Conservation (phyloP, 208 protist species). For the Zelonia costaricensis region DNA sequence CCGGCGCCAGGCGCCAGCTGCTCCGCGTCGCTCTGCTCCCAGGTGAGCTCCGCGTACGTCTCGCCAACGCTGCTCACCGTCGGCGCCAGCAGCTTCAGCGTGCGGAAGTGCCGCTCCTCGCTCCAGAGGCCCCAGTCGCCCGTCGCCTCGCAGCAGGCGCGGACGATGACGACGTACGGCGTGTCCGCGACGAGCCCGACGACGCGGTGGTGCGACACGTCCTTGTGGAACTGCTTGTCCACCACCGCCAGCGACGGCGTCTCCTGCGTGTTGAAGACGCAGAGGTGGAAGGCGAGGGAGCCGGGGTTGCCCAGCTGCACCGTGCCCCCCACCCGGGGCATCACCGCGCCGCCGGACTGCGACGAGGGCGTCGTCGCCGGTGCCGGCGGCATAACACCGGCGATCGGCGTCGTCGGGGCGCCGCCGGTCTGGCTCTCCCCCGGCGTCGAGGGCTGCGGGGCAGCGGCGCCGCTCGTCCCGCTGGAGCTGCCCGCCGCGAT, state of each 20-base stretch:
- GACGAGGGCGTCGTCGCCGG: background rate
- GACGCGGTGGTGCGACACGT: slow-evolving; percentile 60
- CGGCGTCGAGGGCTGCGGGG: background rate
- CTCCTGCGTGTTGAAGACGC: slow-evolving; percentile 73
- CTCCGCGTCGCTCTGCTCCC: slow-evolving; percentile 57
- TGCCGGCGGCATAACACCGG: too few species aligned
- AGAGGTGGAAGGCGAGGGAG: slow-evolving; percentile 79
- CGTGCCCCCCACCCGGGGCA: too few species aligned
- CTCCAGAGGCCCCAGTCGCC: slow-evolving; percentile 89
- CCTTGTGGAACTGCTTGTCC: slow-evolving; percentile 87
- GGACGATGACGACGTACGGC: slow-evolving; percentile 80
- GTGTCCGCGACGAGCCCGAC: slow-evolving; percentile 59
- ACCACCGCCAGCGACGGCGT: slow-evolving; percentile 77
- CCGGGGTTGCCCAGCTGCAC: slow-evolving; percentile 69
- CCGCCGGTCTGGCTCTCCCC: background rate
- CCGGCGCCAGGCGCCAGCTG: slow-evolving; percentile 1
- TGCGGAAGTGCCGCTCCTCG: slow-evolving; percentile 73
- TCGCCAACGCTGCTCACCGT: slow-evolving; percentile 61
- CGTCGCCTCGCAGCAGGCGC: slow-evolving; percentile 59
- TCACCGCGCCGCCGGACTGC: background rate
- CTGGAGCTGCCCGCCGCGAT: background rate
- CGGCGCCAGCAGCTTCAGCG: slow-evolving; percentile 55
- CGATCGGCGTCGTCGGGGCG: background rate
- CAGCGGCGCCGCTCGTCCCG: background rate
- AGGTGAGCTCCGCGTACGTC: slow-evolving; percentile 74